phyloP scores from a whole-genome alignment of 2,329 filamentous ascomycete genomes.

The Helicocarpus griseus region DNA sequence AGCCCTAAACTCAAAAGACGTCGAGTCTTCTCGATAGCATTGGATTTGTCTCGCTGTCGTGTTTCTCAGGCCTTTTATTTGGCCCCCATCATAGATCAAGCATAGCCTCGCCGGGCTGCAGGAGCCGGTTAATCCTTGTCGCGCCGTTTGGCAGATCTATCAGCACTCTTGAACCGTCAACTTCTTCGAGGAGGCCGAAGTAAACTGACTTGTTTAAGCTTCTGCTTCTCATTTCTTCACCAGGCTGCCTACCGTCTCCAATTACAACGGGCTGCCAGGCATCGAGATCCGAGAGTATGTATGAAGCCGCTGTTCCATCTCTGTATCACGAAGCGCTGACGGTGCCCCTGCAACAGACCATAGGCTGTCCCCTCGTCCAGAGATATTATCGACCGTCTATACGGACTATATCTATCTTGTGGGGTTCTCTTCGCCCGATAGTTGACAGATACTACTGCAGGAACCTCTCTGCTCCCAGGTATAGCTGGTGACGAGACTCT shows the following conservation, averaged over 20 bases:
- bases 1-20: not conserved
- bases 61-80: not conserved
- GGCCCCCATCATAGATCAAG: not conserved
- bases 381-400: not conserved
- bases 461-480: not conserved
- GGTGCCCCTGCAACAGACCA: not conserved
- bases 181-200: not conserved
- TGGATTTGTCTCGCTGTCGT: not conserved
- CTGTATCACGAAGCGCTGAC: slow-evolving; percentile 2
- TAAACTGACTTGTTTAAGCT: not conserved
- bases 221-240: not conserved
- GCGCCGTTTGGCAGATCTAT: not conserved
- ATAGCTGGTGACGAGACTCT: not conserved
- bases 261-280: not conserved
- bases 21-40: not conserved
- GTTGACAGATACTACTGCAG: no score
- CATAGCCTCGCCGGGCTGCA: not conserved
- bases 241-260: not conserved
- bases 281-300: not conserved
- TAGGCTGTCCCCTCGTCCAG: not conserved
- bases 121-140: not conserved
- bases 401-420: no score
- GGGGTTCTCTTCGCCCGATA: no score
- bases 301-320: not conserved
- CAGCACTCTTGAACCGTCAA: not conserved